Evolutionary conservation across 345 rosid species (phyloP), one percentile per base, ranked within the genome.

Genomic region (Eucalyptus microcorys): DNA sequence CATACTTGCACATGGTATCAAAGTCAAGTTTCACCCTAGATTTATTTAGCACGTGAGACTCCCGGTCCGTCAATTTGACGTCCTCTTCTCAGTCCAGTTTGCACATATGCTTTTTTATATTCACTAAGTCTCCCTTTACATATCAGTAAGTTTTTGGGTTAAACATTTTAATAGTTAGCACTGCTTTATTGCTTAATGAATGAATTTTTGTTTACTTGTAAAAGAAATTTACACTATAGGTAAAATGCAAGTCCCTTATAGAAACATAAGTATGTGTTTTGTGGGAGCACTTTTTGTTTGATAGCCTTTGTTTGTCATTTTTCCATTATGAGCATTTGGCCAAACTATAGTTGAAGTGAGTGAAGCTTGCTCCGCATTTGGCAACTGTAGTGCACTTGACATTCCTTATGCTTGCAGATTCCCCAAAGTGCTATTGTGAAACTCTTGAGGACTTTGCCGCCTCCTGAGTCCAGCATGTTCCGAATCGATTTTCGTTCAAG

Each of bases 401-500:
- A 59, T 49, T 86, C 48, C 57, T 49, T n/a, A 50, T 79, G 21
- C 64, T 53, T 87, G 90, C 94, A 98, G 99, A 93, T 98, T 90
- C 99, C 99, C 86, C 93, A 76, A 88, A 89, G 90, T 90, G 90
- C 94, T 89, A 91, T 93, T 68, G 89, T 92, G 88, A 97, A 94
- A 90, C 99, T 98, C 87, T 91, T 98, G 83, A 93, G 95, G 87
- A 92, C 95, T 87, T 88, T 92, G 88, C 91, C 96, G 86, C 95
- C 95, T 90, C 92, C 97, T 21, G 99, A 96, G 92, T 95, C 98
- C 61, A 94, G 90, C 91, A 91, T 91, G 89, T 92, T 95, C 90
- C 95, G 99, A 87, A 93, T 98, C 89, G 99, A 98, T 92, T 98
- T 97, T 88, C 98, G 99, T 89, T 98, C 99, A 24, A 88, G 89